Base-by-base conservation (phyloP, 2,329 filamentous ascomycete genomes). In the Fusarium solani-melongenae region DNA sequence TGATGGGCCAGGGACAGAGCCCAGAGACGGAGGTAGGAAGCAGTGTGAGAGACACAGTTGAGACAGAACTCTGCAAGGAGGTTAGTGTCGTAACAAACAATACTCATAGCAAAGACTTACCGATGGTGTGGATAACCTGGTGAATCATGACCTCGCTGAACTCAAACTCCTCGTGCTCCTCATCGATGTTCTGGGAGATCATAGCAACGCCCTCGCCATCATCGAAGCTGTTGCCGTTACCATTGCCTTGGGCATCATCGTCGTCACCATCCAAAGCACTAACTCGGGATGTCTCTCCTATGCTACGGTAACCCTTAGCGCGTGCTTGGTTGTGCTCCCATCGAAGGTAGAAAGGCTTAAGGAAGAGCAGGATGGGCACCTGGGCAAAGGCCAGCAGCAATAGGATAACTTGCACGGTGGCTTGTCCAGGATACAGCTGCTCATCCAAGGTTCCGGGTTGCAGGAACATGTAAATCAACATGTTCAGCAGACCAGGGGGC, bases 391-490 rank as follows among this genome's bases (percentile, higher is more conserved):
- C 97, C 72, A 98, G 83, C 31, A 98, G 88, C 24, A 99, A 85
- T 38, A 99, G 86, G 62, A 93, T 82, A 14, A 94, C 85, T 83
- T 99, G 96, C 0, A 99, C 88, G 3, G 81, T 82, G 15, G 87
- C 89, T 82, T 99, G 96, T 46, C 94, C 94, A 24, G 86, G 81
- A 82, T 98, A 99, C 6, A 99, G 88, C 59, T 88, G 88, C 70
- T 94, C 90, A 57, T 93, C 92, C 17, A 92, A 80, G 0, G 83
- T 93, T 60, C 95, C 95, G 5, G 96, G 96, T 73, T 92, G 91
- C 76, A 99, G 85, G 87, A 99, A 99, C 97, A 99, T 99, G 89
- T 98, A 98, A 80, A 99, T 99, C 79, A 99, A 88, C 96, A 98
- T 98, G 89, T 99, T 99, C 71, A 99, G 86, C 69, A 99, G 88